Base-by-base conservation (phyloP, 805 yeast species). In the baker's yeast (Saccharomyces cerevisiae) region DNA sequence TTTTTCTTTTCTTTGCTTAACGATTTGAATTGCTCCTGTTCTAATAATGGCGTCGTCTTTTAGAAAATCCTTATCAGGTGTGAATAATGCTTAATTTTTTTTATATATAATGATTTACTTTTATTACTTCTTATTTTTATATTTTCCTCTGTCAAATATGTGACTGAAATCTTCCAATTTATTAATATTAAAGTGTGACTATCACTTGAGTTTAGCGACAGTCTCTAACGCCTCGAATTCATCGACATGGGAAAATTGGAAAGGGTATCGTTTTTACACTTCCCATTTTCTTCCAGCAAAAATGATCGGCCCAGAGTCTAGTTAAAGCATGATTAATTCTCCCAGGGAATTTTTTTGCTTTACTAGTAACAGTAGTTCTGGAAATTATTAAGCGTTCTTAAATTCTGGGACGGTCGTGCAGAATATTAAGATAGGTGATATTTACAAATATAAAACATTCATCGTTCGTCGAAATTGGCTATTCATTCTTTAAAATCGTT, bases 401-500 rank as follows among this genome's bases (percentile, higher is more conserved):
- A 36, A 36, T 24, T 24, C 9, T 8, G 17, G 10, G 17, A 36
- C 24, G 9, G 24, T 17, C 17, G 24, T 17, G 11, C 3, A 36
- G 43, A 36, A 36, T 36, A 36, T 36, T 21, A 6, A 36, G 9
- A 36, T 36, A 2, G 8, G 6, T 36, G 17, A n/a, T 36, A 36
- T 36, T 36, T 36, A 36, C 43, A 36, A 6, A 21, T 36, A 36
- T 8, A 36, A 21, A 4, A 4, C 13, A 3, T 4, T 17, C 9
- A 36, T 36, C 11, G 17, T 36, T 36, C 22, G 17, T 36, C 11
- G 8, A 17, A 17, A 17, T 17, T 29, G 6, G 11, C 32, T 22
- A 21, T 36, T 68, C 62, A 80, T 47, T 77, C 79, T 65, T 90
- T 95, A 71, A 90, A 94, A 73, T 94, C 98, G 65, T 87, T 85